These are phyloP conservation scores for Linnemannia schmuckeri DNA, from an alignment of 192 early-diverging fungal genomes.

Conservation along the genomic window DNA sequence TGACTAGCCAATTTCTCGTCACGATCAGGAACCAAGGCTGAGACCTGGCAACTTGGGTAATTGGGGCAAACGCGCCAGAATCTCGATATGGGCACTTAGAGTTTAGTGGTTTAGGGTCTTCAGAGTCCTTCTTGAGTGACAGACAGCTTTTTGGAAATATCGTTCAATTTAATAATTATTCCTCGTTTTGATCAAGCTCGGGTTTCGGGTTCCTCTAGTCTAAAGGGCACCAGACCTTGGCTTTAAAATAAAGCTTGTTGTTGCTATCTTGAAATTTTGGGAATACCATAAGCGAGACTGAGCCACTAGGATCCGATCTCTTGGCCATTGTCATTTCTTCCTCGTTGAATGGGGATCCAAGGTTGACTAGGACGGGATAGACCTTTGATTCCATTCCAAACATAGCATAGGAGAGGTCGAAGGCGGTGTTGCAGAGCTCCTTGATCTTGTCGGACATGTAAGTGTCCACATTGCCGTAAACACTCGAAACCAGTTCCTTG, in stretches of 20 bases:
- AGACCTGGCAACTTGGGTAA: not conserved
- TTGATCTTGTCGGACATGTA: conserved; percentile 7
- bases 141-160: not conserved
- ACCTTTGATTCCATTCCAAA: conserved; percentile 24
- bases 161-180: not conserved
- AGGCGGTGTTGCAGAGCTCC: conserved; percentile 10
- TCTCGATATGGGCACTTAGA: not conserved
- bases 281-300: conserved; percentile 17
- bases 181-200: not conserved
- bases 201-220: not conserved
- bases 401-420: conserved; percentile 26
- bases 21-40: not conserved
- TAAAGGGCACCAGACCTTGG: conserved; percentile 19
- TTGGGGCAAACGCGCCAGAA: conserved; percentile 1
- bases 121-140: conserved; percentile 1
- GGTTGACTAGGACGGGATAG: not conserved
- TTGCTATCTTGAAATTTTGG: conserved; percentile 19
- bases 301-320: conserved; percentile 2
- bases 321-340: conserved; percentile 1
- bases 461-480: conserved; percentile 1
- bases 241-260: conserved; percentile 11
- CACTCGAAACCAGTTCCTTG: conserved; percentile 2
- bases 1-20: not conserved
- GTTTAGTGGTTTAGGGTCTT: not conserved
- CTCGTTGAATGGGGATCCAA: conserved; percentile 7